Base-by-base conservation (phyloP, 352 stramenopile genomes). In the Phytophthora sp. region DNA sequence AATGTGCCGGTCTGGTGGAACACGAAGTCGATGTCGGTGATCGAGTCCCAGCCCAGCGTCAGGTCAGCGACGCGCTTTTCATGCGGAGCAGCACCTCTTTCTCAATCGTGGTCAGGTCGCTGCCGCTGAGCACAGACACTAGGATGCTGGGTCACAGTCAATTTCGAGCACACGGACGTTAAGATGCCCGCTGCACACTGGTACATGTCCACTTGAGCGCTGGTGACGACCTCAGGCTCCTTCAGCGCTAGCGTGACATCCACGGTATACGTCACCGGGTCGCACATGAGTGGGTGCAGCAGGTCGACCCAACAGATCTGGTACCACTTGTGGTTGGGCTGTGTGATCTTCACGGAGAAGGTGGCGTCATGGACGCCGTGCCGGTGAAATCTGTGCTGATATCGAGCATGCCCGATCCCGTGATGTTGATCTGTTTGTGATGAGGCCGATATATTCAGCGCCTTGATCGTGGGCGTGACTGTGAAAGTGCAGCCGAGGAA, bases 281-380 rank as follows among this genome's bases (percentile, higher is more conserved):
- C 41, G 59, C 79, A 88, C 33, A 57, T 27, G 7, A 67, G 51
- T 30, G 73, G 75, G 53, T 85, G 56, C 35, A 86, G 65, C 41
- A 82, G 41, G 57, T 81, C 66, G 29, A 75, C 74, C 70, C 75
- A 86, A 68, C 76, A 86, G 63, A 88, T 80, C 63, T 81, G 71
- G 68, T 78, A 88, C 77, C 79, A 88, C 47, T 88, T 71, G 55
- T 83, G 61, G 70, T 88, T 69, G 36, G 77, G 64, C 75, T 88
- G 79, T 23, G 70, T 57, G 47, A 88, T 76, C 63, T 80, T 62
- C 38, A 88, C 68, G 12, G 57, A 67, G 49, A 88, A 66, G 9
- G 59, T 81, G 46, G 41, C 73, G 45, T 62, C 44, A 80, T 39
- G 41, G 73, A 57, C 36, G 84, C 30, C 4, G 55, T 71, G 26